Base-by-base conservation (phyloP, 345 rosid genomes). In the Sapria himalayana region DNA sequence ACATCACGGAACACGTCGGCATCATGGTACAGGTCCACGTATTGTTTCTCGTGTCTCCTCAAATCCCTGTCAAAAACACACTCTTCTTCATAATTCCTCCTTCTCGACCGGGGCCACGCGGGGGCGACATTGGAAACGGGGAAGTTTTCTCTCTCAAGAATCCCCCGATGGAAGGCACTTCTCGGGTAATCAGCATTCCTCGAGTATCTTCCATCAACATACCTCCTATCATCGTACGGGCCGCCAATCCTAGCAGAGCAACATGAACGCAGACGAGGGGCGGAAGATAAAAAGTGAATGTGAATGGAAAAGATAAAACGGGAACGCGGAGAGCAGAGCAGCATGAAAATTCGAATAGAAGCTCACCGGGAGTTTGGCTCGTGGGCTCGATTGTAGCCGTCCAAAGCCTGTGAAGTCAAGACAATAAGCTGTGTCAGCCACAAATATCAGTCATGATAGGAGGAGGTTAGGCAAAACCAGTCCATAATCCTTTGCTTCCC, bases 391-490 rank as follows among this genome's bases (percentile, higher is more conserved):
- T 66, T 70, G 74, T 74, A 74, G 37, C 84, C 93, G 77, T 74
- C 93, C 67, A 68, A 65, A 71, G 95, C 98, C 98, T 89, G 95
- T 89, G 95, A 76, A 82, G 82, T 79, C 67, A 89, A 89, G 84
- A 89, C 79, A 82, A 89, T 66, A 82, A 77, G 85, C 71, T 63
- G 67, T 66, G 81, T 82, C 98, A 89, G 95, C 76, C 73, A 79
- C 85, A 71, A 64, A 72, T 62, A 76, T 54, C 75, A 84, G 71
- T 64, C 74, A 61, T 61, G 92, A 71, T 59, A n/a, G n/a, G n/a
- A 79, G 62, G 65, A 69, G 49, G 54, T 78, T 73, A 72, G 80
- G 80, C 76, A 82, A 81, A 78, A 58, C 78, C 84, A 67, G 74
- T 76, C 93, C 92, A 82, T 62, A 70, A n/a, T n/a, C 73, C 81